phyloP scores from a whole-genome alignment of 495 filamentous ascomycete species.

The Chlorociboria aeruginascens region DNA sequence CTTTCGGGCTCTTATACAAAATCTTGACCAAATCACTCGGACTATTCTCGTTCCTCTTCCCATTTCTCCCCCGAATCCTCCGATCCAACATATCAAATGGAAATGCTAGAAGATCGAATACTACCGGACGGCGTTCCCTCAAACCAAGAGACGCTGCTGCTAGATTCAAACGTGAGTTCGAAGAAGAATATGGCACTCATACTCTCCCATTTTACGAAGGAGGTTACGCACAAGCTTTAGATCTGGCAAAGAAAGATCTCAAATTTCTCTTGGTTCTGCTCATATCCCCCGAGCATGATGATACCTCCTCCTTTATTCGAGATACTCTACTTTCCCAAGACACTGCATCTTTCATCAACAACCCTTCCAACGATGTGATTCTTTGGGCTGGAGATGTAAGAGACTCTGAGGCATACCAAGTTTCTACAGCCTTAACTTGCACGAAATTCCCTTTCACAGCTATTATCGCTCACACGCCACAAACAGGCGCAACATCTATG shows the following conservation, averaged over 20 bases:
- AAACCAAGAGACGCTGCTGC: slow-evolving; percentile 79
- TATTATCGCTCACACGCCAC: slow-evolving; percentile 71
- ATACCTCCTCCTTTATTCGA: slow-evolving; percentile 70
- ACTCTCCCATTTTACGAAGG: slow-evolving; percentile 65
- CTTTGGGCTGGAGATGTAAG: slow-evolving; percentile 87
- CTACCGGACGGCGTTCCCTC: slow-evolving; percentile 57
- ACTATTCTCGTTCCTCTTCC: slow-evolving; percentile 62
- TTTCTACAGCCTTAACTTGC: slow-evolving; percentile 66
- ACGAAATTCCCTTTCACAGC: slow-evolving; percentile 86
- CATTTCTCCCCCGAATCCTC: slow-evolving; percentile 70
- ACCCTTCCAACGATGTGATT: slow-evolving; percentile 61
- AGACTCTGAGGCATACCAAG: slow-evolving; percentile 89
- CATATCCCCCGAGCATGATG: slow-evolving; percentile 84
- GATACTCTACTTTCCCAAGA: slow-evolving; percentile 70
- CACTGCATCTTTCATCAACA: slow-evolving; percentile 57
- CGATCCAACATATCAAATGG: slow-evolving; percentile 17
- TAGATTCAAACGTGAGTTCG: slow-evolving; percentile 81
- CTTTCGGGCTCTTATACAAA: slow-evolving; percentile 66
- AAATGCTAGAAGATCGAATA: slow-evolving; percentile 41
- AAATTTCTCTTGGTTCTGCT: slow-evolving; percentile 81
- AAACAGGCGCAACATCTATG: slow-evolving; percentile 73
- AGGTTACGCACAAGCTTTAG: slow-evolving; percentile 81
- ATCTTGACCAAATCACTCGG: slow-evolving; percentile 49
- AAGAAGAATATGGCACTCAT: slow-evolving; percentile 75
- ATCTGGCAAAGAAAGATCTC: slow-evolving; percentile 78